phyloP scores from a whole-genome alignment of 2,329 filamentous ascomycete genomes.

The Furcasterigmium sp. region DNA sequence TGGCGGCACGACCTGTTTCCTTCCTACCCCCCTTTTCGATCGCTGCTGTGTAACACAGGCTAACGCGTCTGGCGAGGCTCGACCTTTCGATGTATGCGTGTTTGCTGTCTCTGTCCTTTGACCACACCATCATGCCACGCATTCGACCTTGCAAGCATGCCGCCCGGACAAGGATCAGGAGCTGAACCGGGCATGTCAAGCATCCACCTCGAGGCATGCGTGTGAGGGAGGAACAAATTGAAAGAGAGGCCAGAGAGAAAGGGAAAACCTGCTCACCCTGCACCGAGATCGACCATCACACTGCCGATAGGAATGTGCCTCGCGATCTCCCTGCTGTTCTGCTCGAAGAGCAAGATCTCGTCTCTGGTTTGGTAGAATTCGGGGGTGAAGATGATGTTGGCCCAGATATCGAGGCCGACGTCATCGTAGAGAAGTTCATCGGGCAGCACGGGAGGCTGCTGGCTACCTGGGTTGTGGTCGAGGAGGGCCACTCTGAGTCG shows the following conservation, averaged over 20 bases:
- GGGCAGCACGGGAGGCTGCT: slow-evolving; percentile 20
- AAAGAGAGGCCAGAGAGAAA: no score
- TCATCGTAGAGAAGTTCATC: slow-evolving; percentile 36
- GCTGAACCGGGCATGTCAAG: neutral
- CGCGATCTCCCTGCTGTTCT: slow-evolving; percentile 28
- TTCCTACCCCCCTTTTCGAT: no score
- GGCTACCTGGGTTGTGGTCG: slow-evolving; percentile 10
- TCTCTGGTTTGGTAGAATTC: slow-evolving; percentile 36
- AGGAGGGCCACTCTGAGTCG: slow-evolving; percentile 20
- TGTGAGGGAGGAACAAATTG: neutral
- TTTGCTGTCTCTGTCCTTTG: no score
- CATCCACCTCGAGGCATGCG: neutral
- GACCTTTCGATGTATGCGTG: no score
- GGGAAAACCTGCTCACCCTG: slow-evolving; percentile 26
- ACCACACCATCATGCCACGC: no score
- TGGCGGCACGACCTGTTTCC: no score
- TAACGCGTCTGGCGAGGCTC: no score
- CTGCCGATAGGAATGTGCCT: slow-evolving; percentile 19
- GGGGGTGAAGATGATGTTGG: slow-evolving; percentile 30
- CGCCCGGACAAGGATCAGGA: neutral
- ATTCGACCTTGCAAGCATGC: no score
- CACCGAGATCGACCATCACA: slow-evolving; percentile 33
- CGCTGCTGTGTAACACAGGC: no score
- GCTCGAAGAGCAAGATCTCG: slow-evolving; percentile 29
- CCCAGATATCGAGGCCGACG: slow-evolving; percentile 31